phyloP scores from a whole-genome alignment of 331 rosid species.

The Quercus lobata region DNA sequence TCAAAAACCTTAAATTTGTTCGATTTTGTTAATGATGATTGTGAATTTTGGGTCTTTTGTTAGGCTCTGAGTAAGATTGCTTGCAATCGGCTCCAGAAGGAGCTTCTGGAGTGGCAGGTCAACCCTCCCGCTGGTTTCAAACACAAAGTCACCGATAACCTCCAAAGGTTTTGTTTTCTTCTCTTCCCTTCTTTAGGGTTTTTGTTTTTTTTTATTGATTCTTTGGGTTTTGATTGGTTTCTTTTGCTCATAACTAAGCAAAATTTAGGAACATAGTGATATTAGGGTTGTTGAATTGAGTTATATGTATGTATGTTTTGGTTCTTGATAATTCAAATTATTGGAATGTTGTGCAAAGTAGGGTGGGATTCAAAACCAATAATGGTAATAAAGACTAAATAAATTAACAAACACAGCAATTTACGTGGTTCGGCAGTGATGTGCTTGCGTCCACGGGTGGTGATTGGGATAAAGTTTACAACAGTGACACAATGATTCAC shows the following conservation, averaged over 20 bases:
- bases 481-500: too few relatives aligned
- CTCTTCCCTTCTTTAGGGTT: not conserved
- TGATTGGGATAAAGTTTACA: too few relatives aligned
- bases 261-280: not conserved
- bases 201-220: not conserved
- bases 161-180: constrained; percentile 57
- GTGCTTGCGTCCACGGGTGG: too few relatives aligned
- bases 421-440: too few relatives aligned
- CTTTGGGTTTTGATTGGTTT: not conserved
- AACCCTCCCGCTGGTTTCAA: constrained; percentile 94
- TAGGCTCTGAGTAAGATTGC: constrained; percentile 97
- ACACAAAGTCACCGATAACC: constrained; percentile 95
- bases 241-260: not conserved
- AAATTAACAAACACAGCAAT: too few relatives aligned
- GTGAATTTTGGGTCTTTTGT: constrained; percentile 3
- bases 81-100: constrained; percentile 98
- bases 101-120: constrained; percentile 97
- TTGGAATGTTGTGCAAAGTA: not conserved
- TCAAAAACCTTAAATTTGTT: not conserved
- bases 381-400: too few relatives aligned
- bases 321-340: not conserved
- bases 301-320: not conserved
- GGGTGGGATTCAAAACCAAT: not conserved
- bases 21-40: constrained; percentile 2
- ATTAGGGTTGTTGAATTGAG: not conserved